Percentiles rank a stretch among this genome's conserved stretches.
These are phyloP conservation scores for Orobanche coerulescens DNA, from an alignment of 257 asterid species.

Conservation along the genomic window DNA sequence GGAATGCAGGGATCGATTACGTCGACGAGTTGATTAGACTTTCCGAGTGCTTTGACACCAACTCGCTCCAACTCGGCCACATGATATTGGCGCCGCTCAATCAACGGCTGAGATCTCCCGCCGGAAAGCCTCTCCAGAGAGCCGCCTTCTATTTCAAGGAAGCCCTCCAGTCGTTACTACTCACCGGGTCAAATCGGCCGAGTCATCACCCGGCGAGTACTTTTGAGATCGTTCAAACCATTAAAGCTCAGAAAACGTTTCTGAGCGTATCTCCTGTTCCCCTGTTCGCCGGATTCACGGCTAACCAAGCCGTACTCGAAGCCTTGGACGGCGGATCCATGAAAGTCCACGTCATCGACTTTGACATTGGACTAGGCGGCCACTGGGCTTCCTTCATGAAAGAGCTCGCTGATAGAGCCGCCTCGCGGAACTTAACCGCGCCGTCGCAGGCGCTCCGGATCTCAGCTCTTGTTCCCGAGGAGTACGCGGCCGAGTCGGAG, in stretches of 20 bases:
- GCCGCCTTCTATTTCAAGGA: slow-evolving; percentile 94
- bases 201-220: slow-evolving; percentile 36
- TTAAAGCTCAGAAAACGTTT: slow-evolving; percentile 65
- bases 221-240: slow-evolving; percentile 56
- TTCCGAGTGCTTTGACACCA: slow-evolving; percentile 79
- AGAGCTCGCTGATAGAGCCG: slow-evolving; percentile 66
- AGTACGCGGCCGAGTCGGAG: slow-evolving; percentile 53
- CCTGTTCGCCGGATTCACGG: slow-evolving; percentile 81
- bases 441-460: slow-evolving; percentile 48
- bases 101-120: slow-evolving; percentile 53
- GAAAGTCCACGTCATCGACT: slow-evolving; percentile 70
- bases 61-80: slow-evolving; percentile 69
- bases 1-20: slow-evolving; percentile 53
- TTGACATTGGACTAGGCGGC: slow-evolving; percentile 50
- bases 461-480: slow-evolving; percentile 72
- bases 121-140: slow-evolving; percentile 70
- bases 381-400: slow-evolving; percentile 91
- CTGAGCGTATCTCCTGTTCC: slow-evolving; percentile 67
- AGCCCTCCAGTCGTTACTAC: slow-evolving; percentile 68
- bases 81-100: slow-evolving; percentile 77
- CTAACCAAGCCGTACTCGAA: slow-evolving; percentile 83
- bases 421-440: slow-evolving; percentile 28
- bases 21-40: slow-evolving; percentile 80
- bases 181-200: slow-evolving; percentile 58
- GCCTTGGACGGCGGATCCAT: slow-evolving; percentile 56